Base-by-base conservation (phyloP, 2,329 filamentous ascomycete species). In the Xylariaceae sp. region DNA sequence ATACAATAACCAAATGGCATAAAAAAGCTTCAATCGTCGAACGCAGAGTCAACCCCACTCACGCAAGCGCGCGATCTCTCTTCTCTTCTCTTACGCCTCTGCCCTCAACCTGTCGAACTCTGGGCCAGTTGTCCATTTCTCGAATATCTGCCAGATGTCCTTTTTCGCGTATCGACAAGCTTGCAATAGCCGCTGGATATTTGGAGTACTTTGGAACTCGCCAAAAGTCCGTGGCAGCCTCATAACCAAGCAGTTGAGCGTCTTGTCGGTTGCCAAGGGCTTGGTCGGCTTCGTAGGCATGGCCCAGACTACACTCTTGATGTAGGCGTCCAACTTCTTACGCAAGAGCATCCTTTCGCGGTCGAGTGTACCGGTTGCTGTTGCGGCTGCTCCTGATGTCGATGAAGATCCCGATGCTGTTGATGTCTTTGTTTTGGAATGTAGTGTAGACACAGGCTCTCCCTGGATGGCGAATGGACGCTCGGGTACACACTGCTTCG, bases 291-390 rank as follows among this genome's bases (percentile, higher is more conserved):
- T 54, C 2, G 52, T 37, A 9, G 45, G 37, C 56, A 58, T 59
- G 45, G 51, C 54, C 45, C 35, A 62, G n/a, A 57, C 18, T 3
- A 63, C 62, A 2, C 48, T 44, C 57, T 59, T 60, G 6, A 56
- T 18, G 18, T 63, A 63, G 3, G 62, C 62, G 11, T 59, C 52
- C 4, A 63, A 23, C 47, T 62, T 63, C 11, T 57, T 62, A 15
- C 54, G 57, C 8, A 62, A 37, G 4, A 58, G 42, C 23, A 34
- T 50, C 9, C 17, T 53, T n/a, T 48, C 59, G 18, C 4, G 17
- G 5, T 34, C 39, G 2, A 34, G 8, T 39, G 2, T 9, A 4
- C 13, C 30, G n/a, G 13, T 15, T 15, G 47, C 11, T 34, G 23
- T 15, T n/a, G 11, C 2, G 10, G 53, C 48, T 7, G 37, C 7